Evolutionary conservation across 805 yeast species (phyloP).

Genomic region (Lachancea sp.): DNA sequence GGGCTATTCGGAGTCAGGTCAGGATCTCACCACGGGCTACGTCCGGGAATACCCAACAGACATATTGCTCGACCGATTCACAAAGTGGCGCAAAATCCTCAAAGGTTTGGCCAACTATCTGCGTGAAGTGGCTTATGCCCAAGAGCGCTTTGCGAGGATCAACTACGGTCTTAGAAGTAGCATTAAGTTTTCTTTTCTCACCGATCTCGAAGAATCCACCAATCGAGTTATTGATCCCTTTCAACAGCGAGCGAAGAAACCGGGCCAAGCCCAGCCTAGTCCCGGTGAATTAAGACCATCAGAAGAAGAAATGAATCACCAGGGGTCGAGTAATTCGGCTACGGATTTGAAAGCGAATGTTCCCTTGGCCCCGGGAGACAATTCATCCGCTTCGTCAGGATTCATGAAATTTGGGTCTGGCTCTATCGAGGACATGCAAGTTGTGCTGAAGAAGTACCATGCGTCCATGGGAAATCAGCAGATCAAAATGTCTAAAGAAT

Average conservation of each 20-base stretch:
- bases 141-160: conserved; percentile 64
- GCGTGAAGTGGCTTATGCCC: conserved; percentile 68
- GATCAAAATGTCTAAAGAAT: conserved; percentile 46
- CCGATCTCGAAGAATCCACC: conserved; percentile 29
- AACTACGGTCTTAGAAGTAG: conserved; percentile 72
- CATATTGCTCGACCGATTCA: conserved; percentile 67
- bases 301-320: conserved; percentile 6
- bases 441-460: conserved; percentile 58
- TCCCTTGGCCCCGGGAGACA: conserved; percentile 11
- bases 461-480: conserved; percentile 51
- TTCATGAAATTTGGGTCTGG: conserved; percentile 71
- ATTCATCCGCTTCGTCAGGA: conserved; percentile 33
- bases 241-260: conserved; percentile 34
- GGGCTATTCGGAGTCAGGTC: conserved; percentile 15
- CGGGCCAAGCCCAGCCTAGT: conserved; percentile 4
- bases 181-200: conserved; percentile 39
- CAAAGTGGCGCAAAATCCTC: conserved; percentile 73
- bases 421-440: conserved; percentile 74
- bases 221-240: conserved; percentile 42
- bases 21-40: conserved; percentile 13
- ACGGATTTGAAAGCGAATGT: conserved; percentile 2
- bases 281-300: neutral
- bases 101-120: conserved; percentile 65
- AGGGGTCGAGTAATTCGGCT: neutral
- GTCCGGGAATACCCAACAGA: conserved; percentile 62